Evolutionary conservation across 202 grass and related monocot species (phyloP).

Genomic region (Panicum virgatum): DNA sequence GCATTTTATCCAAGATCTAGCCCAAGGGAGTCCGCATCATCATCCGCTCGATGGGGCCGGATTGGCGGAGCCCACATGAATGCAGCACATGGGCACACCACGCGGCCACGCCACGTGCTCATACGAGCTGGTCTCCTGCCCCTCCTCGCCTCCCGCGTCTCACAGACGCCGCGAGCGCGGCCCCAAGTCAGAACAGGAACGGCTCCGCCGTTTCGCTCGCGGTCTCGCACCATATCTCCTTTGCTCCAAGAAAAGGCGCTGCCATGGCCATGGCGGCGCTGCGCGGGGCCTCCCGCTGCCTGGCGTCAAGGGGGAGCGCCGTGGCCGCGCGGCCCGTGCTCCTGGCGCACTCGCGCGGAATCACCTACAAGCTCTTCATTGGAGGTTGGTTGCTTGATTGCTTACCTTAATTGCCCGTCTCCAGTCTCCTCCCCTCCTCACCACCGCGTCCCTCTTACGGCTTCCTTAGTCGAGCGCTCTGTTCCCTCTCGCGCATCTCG

Average conservation of each 20-base stretch:
- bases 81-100: not conserved
- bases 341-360: slow-evolving; percentile 53
- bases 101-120: not conserved
- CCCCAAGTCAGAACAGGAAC: not conserved
- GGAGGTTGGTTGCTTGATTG: slow-evolving; percentile 43
- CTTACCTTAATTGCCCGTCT: not conserved
- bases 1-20: too few species aligned
- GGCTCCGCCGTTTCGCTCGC: not conserved
- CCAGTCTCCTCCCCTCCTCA: not conserved
- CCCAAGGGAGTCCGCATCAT: not conserved
- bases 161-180: slow-evolving; percentile 33
- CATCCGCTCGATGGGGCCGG: too few species aligned
- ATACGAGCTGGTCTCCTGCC: not conserved
- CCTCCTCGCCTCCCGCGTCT: not conserved
- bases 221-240: not conserved
- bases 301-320: not conserved
- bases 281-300: slow-evolving; percentile 44
- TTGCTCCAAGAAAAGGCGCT: not conserved
- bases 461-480: not conserved
- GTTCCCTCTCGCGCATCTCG: not conserved
- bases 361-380: slow-evolving; percentile 82
- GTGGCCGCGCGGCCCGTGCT: slow-evolving; percentile 26
- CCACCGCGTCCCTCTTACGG: too few species aligned
- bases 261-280: slow-evolving; percentile 57
- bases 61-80: not conserved